phyloP scores from a whole-genome alignment of 2,329 filamentous ascomycete species.

The Diaporthe caulivora region DNA sequence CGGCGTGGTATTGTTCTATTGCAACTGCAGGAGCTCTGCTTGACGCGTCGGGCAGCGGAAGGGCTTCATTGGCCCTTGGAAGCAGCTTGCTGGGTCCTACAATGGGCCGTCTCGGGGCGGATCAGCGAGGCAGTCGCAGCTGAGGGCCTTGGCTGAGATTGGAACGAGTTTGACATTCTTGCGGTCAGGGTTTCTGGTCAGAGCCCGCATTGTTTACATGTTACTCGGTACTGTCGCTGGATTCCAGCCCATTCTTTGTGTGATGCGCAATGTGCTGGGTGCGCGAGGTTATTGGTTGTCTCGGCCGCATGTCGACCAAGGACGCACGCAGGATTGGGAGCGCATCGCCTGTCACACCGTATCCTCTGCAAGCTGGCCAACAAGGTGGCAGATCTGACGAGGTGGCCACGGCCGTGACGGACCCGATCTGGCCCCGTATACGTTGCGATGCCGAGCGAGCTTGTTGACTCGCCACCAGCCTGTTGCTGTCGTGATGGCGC shows the following conservation, averaged over 20 bases:
- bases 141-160: slow-evolving; percentile 24
- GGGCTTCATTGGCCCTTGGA: slow-evolving; percentile 23
- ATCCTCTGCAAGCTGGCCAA: not conserved
- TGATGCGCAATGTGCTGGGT: slow-evolving; percentile 3
- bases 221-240: not conserved
- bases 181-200: slow-evolving; percentile 36
- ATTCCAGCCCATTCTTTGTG: slow-evolving; percentile 12
- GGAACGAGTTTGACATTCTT: slow-evolving; percentile 33
- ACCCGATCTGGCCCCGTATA: not conserved
- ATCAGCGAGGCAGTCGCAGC: slow-evolving; percentile 29
- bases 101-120: slow-evolving; percentile 28
- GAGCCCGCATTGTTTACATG: slow-evolving; percentile 15
- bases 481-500: slow-evolving; percentile 17
- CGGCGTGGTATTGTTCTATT: slow-evolving; percentile 16
- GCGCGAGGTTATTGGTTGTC: slow-evolving; percentile 24
- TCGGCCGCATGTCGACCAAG: slow-evolving; percentile 14
- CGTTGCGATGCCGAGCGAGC: slow-evolving; percentile 4
- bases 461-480: slow-evolving; percentile 33
- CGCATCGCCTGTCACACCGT: slow-evolving; percentile 30
- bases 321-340: slow-evolving; percentile 15
- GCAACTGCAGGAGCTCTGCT: slow-evolving; percentile 30
- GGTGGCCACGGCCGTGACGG: not conserved
- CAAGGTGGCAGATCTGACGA: slow-evolving; percentile 7
- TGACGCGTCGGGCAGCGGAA: slow-evolving; percentile 14
- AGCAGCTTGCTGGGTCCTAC: slow-evolving; percentile 27